Evolutionary conservation across 2,329 filamentous ascomycete species (phyloP), one percentile per base, ranked within the genome.

Genomic region (Leptographium lundbergii): DNA sequence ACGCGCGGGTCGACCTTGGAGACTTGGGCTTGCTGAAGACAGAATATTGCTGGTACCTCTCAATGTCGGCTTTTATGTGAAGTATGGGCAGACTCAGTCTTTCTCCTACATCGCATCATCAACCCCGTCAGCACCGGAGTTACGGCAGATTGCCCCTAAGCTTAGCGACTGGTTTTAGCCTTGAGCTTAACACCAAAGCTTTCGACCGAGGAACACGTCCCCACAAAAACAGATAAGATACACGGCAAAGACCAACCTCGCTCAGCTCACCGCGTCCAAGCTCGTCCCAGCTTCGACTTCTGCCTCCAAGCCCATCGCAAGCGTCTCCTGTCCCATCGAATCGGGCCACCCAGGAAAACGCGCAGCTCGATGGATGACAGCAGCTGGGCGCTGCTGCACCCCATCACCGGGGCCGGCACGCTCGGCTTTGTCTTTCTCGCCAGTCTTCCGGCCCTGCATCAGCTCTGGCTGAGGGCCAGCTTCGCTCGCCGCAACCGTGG

Each of bases 401-500:
- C 57, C n/a, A 14, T 61, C 25, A 52, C 60, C n/a, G 62, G 62
- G 13, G 63, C 60, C 34, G 57, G 56, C 42, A 55, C 58, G n/a
- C 56, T 65, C 29, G 61, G 61, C 50, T 27, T 62, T 1, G 57
- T 63, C n/a, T 11, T 51, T 22, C 45, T 64, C 25, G 57, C 66
- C 25, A 63, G 63, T 6, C 54, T 65, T 17, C 67, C 67, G 4
- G 62, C 64, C 39, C 32, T 65, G 39, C 51, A 32, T 11, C 60
- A 66, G 48, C 24, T 60, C 52, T 60, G 50, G 59, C 56, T 57
- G 52, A 58, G 57, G 57, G 58, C 61, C 7, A n/a, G 53, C 32
- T 19, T 51, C 32, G 59, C 65, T 39, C 60, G 57, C 22, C 59
- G 61, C 45, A n/a, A 50, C 6, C 58, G 57, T 27, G 59, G 59